These are phyloP conservation scores for Penicillium chermesinum DNA, from an alignment of 495 filamentous ascomycete species.

Conservation along the genomic window DNA sequence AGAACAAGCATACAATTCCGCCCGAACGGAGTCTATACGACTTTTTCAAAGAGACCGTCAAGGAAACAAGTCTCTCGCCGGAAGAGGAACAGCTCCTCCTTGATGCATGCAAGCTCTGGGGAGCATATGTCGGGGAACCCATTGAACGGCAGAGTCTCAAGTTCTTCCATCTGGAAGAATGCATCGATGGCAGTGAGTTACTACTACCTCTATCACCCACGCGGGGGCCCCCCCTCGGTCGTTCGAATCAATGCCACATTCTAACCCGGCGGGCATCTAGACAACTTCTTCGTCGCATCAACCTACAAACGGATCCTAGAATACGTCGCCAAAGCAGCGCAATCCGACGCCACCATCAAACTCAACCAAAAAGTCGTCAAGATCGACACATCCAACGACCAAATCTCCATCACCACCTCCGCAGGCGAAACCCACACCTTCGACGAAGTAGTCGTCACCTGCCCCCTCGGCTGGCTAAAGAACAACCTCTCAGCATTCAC, in stretches of 20 bases:
- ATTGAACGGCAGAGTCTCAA: slow-evolving; percentile 77
- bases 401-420: slow-evolving; percentile 51
- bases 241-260: no score
- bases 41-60: slow-evolving; percentile 64
- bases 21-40: slow-evolving; percentile 65
- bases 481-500: slow-evolving; percentile 63
- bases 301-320: slow-evolving; percentile 77
- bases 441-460: slow-evolving; percentile 82
- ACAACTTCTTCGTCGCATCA: slow-evolving; percentile 81
- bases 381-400: slow-evolving; percentile 6
- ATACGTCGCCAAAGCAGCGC: slow-evolving; percentile 57
- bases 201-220: no score
- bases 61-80: slow-evolving; percentile 46
- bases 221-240: no score
- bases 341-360: slow-evolving; percentile 58
- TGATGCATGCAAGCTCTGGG: slow-evolving; percentile 73
- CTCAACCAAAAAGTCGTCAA: slow-evolving; percentile 49
- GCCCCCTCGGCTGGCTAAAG: slow-evolving; percentile 87
- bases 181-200: slow-evolving; percentile 77
- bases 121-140: slow-evolving; percentile 77
- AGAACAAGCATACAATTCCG: slow-evolving; percentile 58
- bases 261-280: no score
- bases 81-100: slow-evolving; percentile 52
- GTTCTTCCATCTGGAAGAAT: slow-evolving; percentile 94
- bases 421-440: slow-evolving; percentile 53